Percentiles rank a stretch among this genome's conserved stretches.
Conservation (phyloP, 495 filamentous ascomycete genomes). For the Hypoxylon perforatum region DNA sequence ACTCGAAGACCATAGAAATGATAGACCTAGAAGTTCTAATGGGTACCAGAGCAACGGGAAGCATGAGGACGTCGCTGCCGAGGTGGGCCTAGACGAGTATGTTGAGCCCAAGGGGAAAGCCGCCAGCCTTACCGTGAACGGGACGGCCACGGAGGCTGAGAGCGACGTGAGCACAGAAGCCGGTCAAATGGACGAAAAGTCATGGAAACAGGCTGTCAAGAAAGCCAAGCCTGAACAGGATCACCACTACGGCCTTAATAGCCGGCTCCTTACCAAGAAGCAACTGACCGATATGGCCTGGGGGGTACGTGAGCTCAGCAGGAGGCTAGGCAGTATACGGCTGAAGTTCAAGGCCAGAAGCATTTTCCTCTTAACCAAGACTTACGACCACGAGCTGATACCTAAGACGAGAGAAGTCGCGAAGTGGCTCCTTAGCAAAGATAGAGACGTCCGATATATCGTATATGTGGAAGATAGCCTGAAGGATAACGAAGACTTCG, state of each 20-base stretch:
- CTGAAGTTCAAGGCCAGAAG: constrained; percentile 82
- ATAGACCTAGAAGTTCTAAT: constrained; percentile 6
- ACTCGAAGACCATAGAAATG: constrained; percentile 65
- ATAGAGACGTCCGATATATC: constrained; percentile 73
- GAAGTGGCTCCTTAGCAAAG: constrained; percentile 84
- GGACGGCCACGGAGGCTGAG: constrained; percentile 35
- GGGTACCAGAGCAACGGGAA: constrained; percentile 29
- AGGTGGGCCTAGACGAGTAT: constrained; percentile 40
- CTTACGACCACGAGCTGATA: constrained; percentile 84
- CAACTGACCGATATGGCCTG: constrained; percentile 96
- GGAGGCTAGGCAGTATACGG: constrained; percentile 80
- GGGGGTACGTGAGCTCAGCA: constrained; percentile 90
- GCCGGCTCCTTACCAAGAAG: constrained; percentile 83
- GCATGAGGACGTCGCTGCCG: constrained; percentile 42
- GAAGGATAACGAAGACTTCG: constrained; percentile 74
- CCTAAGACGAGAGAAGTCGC: constrained; percentile 79
- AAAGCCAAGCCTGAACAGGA: constrained; percentile 45
- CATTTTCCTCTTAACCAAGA: constrained; percentile 91
- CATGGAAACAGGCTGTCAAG: constrained; percentile 53
- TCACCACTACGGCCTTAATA: constrained; percentile 50
- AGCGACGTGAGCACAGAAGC: constrained; percentile 39
- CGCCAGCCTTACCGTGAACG: constrained; percentile 5
- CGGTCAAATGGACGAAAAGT: constrained; percentile 58
- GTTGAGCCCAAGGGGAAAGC: constrained; percentile 50
- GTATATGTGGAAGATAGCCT: constrained; percentile 86